Evolutionary conservation across 2,329 filamentous ascomycete species (phyloP).

Genomic region (Penicillium griseofulvum): DNA sequence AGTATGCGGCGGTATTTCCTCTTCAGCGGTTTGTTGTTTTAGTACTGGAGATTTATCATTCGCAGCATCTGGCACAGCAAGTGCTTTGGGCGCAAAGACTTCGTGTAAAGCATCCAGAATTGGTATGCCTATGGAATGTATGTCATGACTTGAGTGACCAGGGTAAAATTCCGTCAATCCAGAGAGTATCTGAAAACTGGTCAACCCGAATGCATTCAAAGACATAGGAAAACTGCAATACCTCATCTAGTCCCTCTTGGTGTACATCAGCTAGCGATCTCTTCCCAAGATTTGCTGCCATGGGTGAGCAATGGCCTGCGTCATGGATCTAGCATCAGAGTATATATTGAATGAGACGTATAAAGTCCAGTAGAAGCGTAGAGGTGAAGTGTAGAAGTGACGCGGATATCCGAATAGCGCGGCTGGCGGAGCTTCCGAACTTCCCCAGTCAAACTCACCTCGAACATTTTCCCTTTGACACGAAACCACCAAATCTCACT

Average conservation of each 20-base stretch:
- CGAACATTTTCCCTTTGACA: not conserved
- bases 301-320: constrained; percentile 38
- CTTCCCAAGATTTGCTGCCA: constrained; percentile 49
- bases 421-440: constrained; percentile 6
- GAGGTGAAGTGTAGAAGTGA: too few relatives aligned
- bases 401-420: not conserved
- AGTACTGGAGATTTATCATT: not conserved
- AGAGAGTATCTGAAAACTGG: constrained; percentile 25
- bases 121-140: constrained; percentile 43
- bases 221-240: constrained; percentile 24
- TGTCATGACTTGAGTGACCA: constrained; percentile 9
- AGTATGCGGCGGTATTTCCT: not conserved
- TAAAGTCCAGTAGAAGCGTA: not conserved
- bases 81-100: constrained; percentile 30
- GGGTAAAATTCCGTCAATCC: constrained; percentile 30
- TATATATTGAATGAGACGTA: constrained; percentile 34
- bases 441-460: constrained; percentile 4
- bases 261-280: constrained; percentile 53
- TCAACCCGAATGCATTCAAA: not conserved
- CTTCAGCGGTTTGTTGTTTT: too few relatives aligned
- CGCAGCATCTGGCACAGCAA: constrained; percentile 5
- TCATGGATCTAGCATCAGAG: constrained; percentile 42
- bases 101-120: constrained; percentile 48
- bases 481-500: not conserved
- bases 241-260: constrained; percentile 52